Conservation (phyloP, 2,329 filamentous ascomycete genomes). For the Knufia petricola region DNA sequence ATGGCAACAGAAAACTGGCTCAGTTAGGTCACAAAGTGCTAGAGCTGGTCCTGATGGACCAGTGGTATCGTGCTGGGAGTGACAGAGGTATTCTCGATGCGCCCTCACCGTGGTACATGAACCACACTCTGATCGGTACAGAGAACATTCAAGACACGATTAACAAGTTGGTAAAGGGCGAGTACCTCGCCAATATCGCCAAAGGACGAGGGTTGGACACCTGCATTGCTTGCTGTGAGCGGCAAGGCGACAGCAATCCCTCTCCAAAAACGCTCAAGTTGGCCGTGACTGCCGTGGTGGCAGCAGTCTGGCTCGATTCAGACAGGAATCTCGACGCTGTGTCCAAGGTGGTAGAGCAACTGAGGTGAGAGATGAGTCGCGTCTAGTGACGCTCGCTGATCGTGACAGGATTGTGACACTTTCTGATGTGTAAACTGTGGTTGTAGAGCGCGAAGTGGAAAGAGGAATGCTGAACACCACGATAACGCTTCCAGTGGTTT, state of each 20-base stretch:
- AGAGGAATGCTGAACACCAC: too few relatives aligned
- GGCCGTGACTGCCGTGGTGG: not conserved
- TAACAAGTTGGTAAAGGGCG: not conserved
- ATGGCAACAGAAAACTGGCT: slow-evolving; percentile 1
- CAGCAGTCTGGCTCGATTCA: slow-evolving; percentile 7
- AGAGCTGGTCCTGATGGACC: not conserved
- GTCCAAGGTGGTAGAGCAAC: not conserved
- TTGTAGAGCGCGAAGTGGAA: too few relatives aligned
- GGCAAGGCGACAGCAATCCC: not conserved
- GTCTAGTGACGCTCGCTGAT: not conserved
- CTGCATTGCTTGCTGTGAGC: not conserved
- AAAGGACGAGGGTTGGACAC: not conserved
- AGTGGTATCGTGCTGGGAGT: slow-evolving; percentile 2
- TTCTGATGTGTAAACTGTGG: too few relatives aligned
- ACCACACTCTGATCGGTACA: not conserved
- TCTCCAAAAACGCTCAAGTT: slow-evolving; percentile 5
- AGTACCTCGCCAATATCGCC: not conserved
- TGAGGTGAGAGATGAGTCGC: not conserved
- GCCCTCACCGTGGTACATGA: not conserved
- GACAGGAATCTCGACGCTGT: not conserved
- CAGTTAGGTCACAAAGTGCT: slow-evolving; percentile 5
- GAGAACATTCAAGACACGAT: not conserved
- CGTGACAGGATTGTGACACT: not conserved
- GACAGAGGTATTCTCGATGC: not conserved
- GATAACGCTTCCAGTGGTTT: too few relatives aligned